A percentile compares a stretch with the other conserved stretches of the same genome.
Conservation (phyloP, 805 yeast species). For the Blastobotrys attinorum region DNA sequence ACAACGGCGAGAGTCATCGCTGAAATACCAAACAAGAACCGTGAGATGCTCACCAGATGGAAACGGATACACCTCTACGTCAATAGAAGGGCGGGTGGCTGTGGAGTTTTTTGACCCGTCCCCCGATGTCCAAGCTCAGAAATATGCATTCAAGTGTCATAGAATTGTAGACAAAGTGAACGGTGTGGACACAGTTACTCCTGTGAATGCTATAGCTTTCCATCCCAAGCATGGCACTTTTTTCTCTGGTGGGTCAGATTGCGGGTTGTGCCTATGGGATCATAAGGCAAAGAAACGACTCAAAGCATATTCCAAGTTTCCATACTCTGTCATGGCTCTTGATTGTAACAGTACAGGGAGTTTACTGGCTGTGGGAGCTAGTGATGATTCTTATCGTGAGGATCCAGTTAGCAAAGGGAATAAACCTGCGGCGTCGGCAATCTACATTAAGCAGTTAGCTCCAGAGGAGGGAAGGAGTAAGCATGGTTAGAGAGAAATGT, state of each 20-base stretch:
- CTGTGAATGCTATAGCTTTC: conserved; percentile 43
- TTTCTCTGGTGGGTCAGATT: conserved; percentile 48
- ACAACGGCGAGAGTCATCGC: conserved; percentile 51
- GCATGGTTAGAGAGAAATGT: too few relatives aligned
- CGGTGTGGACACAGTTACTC: conserved; percentile 46
- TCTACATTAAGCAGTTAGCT: background rate
- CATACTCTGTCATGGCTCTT: conserved; percentile 36
- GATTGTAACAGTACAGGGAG: conserved; percentile 29
- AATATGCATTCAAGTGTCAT: conserved; percentile 81
- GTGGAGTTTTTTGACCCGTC: conserved; percentile 57
- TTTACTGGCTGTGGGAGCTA: conserved; percentile 38
- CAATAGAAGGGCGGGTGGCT: conserved; percentile 78
- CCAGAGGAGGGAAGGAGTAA: background rate
- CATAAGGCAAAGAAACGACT: conserved; percentile 37
- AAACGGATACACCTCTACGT: conserved; percentile 54
- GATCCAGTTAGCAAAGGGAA: conserved; percentile 10
- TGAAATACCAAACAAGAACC: conserved; percentile 56
- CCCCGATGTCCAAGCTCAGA: conserved; percentile 33
- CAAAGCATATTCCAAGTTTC: conserved; percentile 32
- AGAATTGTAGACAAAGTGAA: conserved; percentile 27
- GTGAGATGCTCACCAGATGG: conserved; percentile 47
- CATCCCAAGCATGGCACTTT: conserved; percentile 33
- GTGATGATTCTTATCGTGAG: conserved; percentile 42
- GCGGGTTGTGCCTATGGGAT: conserved; percentile 45
- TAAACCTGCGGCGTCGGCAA: background rate